Percentiles rank a stretch among this genome's conserved stretches.
phyloP scores from a whole-genome alignment of 169 alveolate species.

The Plasmodium knowlesi region DNA sequence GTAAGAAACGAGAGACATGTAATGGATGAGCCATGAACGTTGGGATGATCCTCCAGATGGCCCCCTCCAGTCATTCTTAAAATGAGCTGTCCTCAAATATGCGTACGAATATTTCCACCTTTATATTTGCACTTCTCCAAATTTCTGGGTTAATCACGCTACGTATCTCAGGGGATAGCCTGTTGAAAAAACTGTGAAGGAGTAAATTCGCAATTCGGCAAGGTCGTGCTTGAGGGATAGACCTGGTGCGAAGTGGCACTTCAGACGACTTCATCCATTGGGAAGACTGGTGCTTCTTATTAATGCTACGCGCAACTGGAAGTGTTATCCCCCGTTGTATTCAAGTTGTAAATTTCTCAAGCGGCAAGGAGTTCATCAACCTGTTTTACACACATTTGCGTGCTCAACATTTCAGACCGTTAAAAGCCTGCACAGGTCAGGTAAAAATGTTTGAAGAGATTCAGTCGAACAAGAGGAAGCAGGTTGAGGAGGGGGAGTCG shows the following conservation, averaged over 20 bases:
- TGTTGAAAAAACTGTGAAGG: too few relatives aligned
- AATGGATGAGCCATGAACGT: neutral
- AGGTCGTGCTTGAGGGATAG: too few relatives aligned
- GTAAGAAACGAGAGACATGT: neutral
- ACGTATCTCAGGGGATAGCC: neutral
- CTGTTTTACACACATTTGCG: neutral
- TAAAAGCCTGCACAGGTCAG: constrained; percentile 4
- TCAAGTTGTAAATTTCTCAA: neutral
- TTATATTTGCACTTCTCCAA: neutral
- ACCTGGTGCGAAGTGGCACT: too few relatives aligned
- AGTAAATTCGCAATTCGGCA: too few relatives aligned
- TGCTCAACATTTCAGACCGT: neutral
- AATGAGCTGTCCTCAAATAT: neutral
- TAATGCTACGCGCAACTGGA: neutral
- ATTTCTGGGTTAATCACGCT: neutral
- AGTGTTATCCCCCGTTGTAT: neutral
- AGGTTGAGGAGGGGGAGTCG: neutral
- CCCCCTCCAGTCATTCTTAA: neutral
- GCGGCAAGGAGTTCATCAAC: neutral
- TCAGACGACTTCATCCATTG: neutral
- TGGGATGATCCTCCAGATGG: neutral
- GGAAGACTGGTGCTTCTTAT: neutral
- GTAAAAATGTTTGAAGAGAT: constrained; percentile 1
- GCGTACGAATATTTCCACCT: neutral
- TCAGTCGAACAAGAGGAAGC: neutral